Evolutionary conservation across 208 protist species (phyloP), one percentile per base, ranked within the genome.

Genomic region (Crithidia bombi): DNA sequence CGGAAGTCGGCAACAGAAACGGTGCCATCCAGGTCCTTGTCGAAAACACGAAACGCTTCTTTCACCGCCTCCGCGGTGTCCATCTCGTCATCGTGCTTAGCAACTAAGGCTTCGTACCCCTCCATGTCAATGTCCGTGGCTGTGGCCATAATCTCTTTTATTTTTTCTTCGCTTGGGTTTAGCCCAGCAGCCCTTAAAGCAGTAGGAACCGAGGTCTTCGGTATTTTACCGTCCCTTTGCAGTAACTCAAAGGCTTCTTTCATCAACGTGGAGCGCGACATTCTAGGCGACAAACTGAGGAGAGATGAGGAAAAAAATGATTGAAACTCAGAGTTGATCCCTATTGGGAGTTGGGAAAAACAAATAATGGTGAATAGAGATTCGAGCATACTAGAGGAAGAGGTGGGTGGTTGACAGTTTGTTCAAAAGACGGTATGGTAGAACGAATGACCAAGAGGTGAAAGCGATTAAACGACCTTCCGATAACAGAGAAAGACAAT

Each of bases 1-100:
- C 93, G 89, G 61, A 99, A 95, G 69, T 99, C 97, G n/a, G 85
- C 86, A 33, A 98, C 92, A 17, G 92, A 96, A 38, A 99, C 97
- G 12, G 86, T 98, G 23, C 98, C 98, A 79, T 98, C 90, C 26
- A 90, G 61, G 74, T 99, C 91, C 44, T 98, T 98, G 75, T 99
- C 97, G 69, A 99, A 99, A 17, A 99, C 95, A 26, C 92, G 86
- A 83, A 99, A 99, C 10, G 97, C 97, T 72, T 99, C 97, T 47
- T 93, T 91, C 12, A 99, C 94, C 23, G 97, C 96, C 63, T 99
- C 96, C 11, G 89, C 75, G 7, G 96, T 97, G 68, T 99, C 96
- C 25, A 78, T 92, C 58, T 94, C 91, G 67, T 96, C 79, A 39
- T 97, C 87, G 69, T 92, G 65, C 68, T 97, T 91, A 12, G 78